These are phyloP conservation scores for Stachybotrys elegans DNA, from an alignment of 2,329 filamentous ascomycete species.

Conservation along the genomic window DNA sequence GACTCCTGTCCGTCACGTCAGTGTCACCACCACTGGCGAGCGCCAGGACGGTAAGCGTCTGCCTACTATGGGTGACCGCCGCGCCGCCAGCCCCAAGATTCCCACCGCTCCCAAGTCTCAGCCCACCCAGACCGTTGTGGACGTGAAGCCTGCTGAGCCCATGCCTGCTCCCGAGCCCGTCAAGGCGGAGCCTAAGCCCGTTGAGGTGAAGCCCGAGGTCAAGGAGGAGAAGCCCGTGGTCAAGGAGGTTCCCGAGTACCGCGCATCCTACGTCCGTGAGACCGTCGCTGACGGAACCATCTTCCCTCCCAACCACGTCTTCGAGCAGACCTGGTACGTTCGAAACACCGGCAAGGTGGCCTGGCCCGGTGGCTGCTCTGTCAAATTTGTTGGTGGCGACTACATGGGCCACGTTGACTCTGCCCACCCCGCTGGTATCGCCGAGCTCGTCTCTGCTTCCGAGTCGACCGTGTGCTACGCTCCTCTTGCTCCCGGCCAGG, in stretches of 20 bases:
- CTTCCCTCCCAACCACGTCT: slow-evolving; percentile 64
- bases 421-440: slow-evolving; percentile 70
- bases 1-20: slow-evolving; percentile 83
- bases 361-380: slow-evolving; percentile 87
- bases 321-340: slow-evolving; percentile 88
- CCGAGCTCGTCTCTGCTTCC: slow-evolving; percentile 70
- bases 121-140: slow-evolving; percentile 65
- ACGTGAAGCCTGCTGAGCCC: slow-evolving; percentile 60
- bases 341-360: slow-evolving; percentile 72
- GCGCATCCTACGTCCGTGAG: slow-evolving; percentile 69
- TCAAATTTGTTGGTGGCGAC: slow-evolving; percentile 89
- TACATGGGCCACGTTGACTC: slow-evolving; percentile 93
- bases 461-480: slow-evolving; percentile 74
- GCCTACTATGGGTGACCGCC: slow-evolving; percentile 65
- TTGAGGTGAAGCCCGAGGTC: slow-evolving; percentile 5
- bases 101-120: slow-evolving; percentile 43
- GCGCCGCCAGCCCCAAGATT: slow-evolving; percentile 34
- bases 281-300: slow-evolving; percentile 72
- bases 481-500: slow-evolving; percentile 66
- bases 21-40: slow-evolving; percentile 78
- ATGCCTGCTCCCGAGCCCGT: slow-evolving; percentile 6
- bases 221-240: slow-evolving; percentile 11
- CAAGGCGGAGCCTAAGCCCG: slow-evolving; percentile 16
- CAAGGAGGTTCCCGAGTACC: slow-evolving; percentile 27
- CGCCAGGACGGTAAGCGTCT: slow-evolving; percentile 61